These are phyloP conservation scores for Inosperma sp. DNA, from an alignment of 768 basidiomycete genomes.

Conservation along the genomic window DNA sequence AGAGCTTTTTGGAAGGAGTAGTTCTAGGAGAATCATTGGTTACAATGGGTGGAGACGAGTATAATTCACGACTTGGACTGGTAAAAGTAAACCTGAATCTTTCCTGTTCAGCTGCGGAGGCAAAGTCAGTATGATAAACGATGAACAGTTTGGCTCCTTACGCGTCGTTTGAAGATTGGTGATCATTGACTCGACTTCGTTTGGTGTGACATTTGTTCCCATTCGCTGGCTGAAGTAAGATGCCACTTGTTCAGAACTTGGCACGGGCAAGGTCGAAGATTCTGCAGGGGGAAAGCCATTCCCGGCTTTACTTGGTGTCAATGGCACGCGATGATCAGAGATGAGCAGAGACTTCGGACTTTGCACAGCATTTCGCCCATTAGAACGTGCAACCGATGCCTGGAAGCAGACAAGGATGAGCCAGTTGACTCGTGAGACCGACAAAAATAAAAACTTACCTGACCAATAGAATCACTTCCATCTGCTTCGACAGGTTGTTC, in stretches of 20 bases:
- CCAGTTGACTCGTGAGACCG: not conserved
- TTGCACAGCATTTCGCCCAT: not conserved
- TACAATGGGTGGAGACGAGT: conserved; percentile 33
- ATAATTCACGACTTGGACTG: conserved; percentile 9
- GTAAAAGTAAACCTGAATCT: conserved; percentile 18
- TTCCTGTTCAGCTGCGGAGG: conserved; percentile 18
- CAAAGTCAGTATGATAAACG: conserved; percentile 35
- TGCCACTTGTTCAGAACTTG: conserved; percentile 9
- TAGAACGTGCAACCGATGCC: not conserved
- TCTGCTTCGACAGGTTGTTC: not conserved
- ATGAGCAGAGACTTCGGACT: conserved; percentile 2
- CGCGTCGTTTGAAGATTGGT: conserved; percentile 10
- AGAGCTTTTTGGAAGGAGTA: conserved; percentile 47
- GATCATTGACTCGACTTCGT: conserved; percentile 10
- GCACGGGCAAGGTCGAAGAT: not conserved
- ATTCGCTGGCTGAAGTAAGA: conserved; percentile 9
- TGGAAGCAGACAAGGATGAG: not conserved
- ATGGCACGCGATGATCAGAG: conserved; percentile 8
- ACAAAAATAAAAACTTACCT: not conserved
- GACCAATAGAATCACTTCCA: conserved; percentile 1
- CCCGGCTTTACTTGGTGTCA: conserved; percentile 5
- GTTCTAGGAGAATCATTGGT: conserved; percentile 16
- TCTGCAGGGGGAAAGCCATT: conserved; percentile 8
- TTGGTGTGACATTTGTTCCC: conserved; percentile 11
- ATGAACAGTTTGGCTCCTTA: not conserved